Conservation (phyloP, 805 yeast species). For the Saturnispora kantuleensis region DNA sequence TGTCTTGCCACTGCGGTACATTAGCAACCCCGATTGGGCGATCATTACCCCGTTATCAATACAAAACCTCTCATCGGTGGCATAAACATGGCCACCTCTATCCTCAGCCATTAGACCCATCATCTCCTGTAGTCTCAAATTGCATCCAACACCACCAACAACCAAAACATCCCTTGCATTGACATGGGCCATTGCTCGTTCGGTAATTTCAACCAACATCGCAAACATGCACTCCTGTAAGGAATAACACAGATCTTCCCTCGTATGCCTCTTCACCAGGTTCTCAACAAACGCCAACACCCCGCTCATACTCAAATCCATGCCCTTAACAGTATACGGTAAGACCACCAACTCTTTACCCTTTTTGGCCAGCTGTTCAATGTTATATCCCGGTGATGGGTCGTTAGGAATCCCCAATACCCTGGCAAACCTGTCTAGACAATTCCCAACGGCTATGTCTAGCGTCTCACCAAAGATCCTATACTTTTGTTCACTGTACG, state of each 20-base stretch:
- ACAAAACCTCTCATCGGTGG: slow-evolving; percentile 95
- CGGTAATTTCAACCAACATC: slow-evolving; percentile 96
- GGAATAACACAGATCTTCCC: slow-evolving; percentile 86
- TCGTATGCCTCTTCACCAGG: slow-evolving; percentile 43
- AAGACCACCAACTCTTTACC: slow-evolving; percentile 56
- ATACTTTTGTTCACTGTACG: slow-evolving; percentile 87
- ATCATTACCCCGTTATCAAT: slow-evolving; percentile 98
- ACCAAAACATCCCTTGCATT: slow-evolving; percentile 79
- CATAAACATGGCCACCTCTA: slow-evolving; percentile 79
- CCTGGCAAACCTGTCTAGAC: slow-evolving; percentile 92
- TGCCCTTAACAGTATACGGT: slow-evolving; percentile 97
- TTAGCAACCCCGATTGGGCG: slow-evolving; percentile 92
- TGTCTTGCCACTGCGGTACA: slow-evolving; percentile 72
- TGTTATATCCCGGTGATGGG: slow-evolving; percentile 97
- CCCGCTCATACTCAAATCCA: slow-evolving; percentile 97
- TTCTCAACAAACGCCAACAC: slow-evolving; percentile 75
- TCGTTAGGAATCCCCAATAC: slow-evolving; percentile 79
- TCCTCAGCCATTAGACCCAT: slow-evolving; percentile 92
- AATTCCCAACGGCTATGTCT: slow-evolving; percentile 96
- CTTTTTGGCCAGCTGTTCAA: slow-evolving; percentile 83
- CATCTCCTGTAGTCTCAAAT: slow-evolving; percentile 86
- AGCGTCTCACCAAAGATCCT: slow-evolving; percentile 98
- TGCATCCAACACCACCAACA: slow-evolving; percentile 99
- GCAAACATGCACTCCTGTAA: slow-evolving; percentile 88
- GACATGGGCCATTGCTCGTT: slow-evolving; percentile 97